These are phyloP conservation scores for Benincasa hispida DNA, from an alignment of 306 rosid species.

Conservation along the genomic window DNA sequence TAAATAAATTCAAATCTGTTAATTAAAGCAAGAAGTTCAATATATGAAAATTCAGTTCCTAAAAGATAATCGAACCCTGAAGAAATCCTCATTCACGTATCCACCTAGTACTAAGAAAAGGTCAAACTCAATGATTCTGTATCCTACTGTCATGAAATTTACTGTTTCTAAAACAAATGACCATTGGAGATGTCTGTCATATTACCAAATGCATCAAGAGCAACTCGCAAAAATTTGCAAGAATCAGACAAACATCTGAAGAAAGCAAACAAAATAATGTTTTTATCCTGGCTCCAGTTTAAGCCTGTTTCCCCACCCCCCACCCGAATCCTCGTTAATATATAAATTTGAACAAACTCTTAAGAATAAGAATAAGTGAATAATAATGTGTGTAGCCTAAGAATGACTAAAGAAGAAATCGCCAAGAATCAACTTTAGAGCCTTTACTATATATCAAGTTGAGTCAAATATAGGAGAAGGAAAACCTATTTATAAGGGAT, in stretches of 20 bases:
- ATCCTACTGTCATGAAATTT: neutral
- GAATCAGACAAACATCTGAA: neutral
- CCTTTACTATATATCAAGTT: no score
- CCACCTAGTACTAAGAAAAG: neutral
- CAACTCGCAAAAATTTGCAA: neutral
- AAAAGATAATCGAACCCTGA: neutral
- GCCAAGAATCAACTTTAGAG: no score
- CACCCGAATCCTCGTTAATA: no score
- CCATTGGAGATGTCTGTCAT: neutral
- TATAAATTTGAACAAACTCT: neutral
- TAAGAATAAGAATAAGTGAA: no score
- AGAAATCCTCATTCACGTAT: neutral
- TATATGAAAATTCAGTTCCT: neutral
- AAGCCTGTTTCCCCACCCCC: neutral
- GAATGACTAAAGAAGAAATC: no score
- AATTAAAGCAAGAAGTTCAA: conserved; percentile 8
- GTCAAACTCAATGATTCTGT: neutral
- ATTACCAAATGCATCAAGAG: neutral
- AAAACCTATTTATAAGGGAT: no score
- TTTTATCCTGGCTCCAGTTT: neutral
- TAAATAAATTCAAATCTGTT: conserved; percentile 22
- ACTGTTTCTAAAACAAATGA: neutral
- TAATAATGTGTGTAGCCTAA: neutral
- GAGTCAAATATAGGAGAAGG: no score
- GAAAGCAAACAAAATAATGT: neutral